phyloP scores from a whole-genome alignment of 139 green algal genomes.

The Raphidocelis subcapitata region DNA sequence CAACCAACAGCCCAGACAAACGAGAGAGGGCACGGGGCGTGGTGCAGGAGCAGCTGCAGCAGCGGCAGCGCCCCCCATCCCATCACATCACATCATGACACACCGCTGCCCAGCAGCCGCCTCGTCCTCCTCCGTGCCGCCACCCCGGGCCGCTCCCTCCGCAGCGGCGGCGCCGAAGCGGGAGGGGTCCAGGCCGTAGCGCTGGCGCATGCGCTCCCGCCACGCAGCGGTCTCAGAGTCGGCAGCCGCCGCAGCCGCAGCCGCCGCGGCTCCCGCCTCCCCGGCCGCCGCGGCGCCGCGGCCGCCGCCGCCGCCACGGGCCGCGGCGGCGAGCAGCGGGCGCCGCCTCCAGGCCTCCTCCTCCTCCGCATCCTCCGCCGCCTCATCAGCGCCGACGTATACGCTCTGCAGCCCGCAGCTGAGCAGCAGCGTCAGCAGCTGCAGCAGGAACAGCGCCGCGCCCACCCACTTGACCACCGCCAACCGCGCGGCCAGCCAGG shows the following conservation, averaged over 20 bases:
- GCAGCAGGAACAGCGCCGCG: slow-evolving; percentile 13
- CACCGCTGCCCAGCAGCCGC: too few relatives aligned
- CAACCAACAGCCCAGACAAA: too few relatives aligned
- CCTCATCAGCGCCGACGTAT: slow-evolving; percentile 20
- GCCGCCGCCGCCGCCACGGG: not conserved
- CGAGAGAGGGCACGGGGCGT: too few relatives aligned
- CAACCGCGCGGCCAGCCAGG: slow-evolving; percentile 7
- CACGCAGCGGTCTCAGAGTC: not conserved
- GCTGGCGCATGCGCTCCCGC: slow-evolving; percentile 28
- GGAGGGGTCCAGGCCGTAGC: slow-evolving; percentile 23
- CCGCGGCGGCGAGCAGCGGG: slow-evolving; percentile 10
- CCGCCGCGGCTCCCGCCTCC: not conserved
- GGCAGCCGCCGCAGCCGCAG: slow-evolving; percentile 9
- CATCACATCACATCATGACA: too few relatives aligned
- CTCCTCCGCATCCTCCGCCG: slow-evolving; percentile 25
- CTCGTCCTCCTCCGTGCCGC: too few relatives aligned
- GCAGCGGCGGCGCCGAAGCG: slow-evolving; percentile 1
- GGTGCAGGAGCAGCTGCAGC: too few relatives aligned
- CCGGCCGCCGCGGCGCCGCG: not conserved
- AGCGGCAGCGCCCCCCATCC: too few relatives aligned
- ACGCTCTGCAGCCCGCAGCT: slow-evolving; percentile 17
- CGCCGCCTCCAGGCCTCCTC: slow-evolving; percentile 18
- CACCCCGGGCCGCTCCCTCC: too few relatives aligned
- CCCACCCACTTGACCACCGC: slow-evolving; percentile 28
- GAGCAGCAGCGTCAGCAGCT: slow-evolving; percentile 26